These are phyloP conservation scores for Alternaria metachromatica DNA, from an alignment of 2,329 filamentous ascomycete genomes.

Conservation along the genomic window DNA sequence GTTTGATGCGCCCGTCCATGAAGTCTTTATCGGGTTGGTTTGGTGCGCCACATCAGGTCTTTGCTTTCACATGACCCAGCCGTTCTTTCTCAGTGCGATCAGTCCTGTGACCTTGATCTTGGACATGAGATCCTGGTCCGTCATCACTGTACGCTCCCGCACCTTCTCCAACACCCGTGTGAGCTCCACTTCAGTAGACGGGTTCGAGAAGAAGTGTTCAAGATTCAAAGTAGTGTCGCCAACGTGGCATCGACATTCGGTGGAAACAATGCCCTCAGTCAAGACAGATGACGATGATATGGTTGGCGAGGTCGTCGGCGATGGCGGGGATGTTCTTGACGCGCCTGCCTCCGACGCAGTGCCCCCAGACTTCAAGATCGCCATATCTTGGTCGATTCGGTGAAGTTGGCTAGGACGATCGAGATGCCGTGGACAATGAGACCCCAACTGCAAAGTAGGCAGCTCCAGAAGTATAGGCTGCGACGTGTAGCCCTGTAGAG, in stretches of 20 bases:
- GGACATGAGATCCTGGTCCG: not conserved
- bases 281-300: too few species aligned
- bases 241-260: too few species aligned
- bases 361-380: not conserved
- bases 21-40: too few species aligned
- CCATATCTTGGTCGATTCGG: not conserved
- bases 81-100: not conserved
- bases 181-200: not conserved
- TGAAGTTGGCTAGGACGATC: conserved; percentile 53
- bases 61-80: not conserved
- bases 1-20: too few species aligned
- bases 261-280: too few species aligned
- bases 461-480: conserved; percentile 58
- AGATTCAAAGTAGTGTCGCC: too few species aligned
- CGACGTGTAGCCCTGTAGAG: conserved; percentile 43
- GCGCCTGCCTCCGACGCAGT: not conserved
- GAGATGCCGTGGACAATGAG: conserved; percentile 50
- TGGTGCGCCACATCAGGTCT: not conserved
- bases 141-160: not conserved
- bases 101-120: not conserved
- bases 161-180: not conserved
- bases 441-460: conserved; percentile 27
- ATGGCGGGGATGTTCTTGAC: not conserved
- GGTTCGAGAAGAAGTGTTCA: too few species aligned
- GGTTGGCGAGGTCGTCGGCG: not conserved